Conservation (phyloP, 768 basidiomycete genomes). For the Mrakia gelida region DNA sequence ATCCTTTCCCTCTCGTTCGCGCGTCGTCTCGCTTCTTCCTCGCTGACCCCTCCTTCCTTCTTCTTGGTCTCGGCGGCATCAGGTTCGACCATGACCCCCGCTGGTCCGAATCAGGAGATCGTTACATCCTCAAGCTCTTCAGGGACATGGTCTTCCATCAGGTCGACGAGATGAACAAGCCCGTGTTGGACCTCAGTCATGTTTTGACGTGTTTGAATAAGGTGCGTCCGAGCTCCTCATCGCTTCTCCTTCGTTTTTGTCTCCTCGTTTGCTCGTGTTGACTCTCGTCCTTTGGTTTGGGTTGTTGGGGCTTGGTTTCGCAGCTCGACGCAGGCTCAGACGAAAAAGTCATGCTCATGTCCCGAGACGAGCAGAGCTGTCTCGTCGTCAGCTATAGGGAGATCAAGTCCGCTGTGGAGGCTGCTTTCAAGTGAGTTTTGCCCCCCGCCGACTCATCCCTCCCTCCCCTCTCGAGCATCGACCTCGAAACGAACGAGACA, state of each 20-base stretch:
- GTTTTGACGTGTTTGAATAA: slow-evolving; percentile 92
- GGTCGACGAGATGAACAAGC: slow-evolving; percentile 82
- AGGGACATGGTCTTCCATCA: slow-evolving; percentile 98
- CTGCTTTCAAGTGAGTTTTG: slow-evolving; percentile 67
- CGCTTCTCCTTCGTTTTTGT: not conserved
- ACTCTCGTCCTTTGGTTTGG: too few relatives aligned
- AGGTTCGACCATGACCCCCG: slow-evolving; percentile 92
- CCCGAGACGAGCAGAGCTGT: slow-evolving; percentile 93
- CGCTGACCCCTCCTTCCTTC: not conserved
- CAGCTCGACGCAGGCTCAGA: slow-evolving; percentile 91
- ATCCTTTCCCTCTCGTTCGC: slow-evolving; percentile 41
- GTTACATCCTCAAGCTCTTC: slow-evolving; percentile 97
- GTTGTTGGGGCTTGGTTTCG: too few relatives aligned
- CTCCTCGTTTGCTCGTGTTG: too few relatives aligned
- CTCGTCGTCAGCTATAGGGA: slow-evolving; percentile 90
- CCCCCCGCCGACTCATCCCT: not conserved
- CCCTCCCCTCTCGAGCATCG: not conserved
- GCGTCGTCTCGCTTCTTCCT: not conserved
- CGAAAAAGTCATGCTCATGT: slow-evolving; percentile 89
- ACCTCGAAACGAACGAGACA: too few relatives aligned
- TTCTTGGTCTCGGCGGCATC: not conserved
- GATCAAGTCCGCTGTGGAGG: slow-evolving; percentile 76
- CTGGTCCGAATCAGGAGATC: slow-evolving; percentile 97
- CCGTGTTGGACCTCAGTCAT: slow-evolving; percentile 83
- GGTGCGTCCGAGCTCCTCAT: slow-evolving; percentile 48